Evolutionary conservation across 2,329 filamentous ascomycete genomes (phyloP).

Genomic region (Clarireedia homoeocarpa): DNA sequence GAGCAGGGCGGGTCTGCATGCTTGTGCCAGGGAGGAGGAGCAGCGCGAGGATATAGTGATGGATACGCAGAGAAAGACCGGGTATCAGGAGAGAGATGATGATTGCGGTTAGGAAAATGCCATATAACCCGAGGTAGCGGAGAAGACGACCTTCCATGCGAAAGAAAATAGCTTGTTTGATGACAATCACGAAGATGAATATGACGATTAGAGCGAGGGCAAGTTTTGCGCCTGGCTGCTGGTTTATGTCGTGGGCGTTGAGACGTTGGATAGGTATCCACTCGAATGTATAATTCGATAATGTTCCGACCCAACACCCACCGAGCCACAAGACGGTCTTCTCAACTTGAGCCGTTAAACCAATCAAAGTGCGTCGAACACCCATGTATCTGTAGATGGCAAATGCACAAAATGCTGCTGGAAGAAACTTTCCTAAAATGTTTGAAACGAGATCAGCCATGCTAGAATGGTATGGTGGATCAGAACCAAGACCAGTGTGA

Average conservation of each 20-base stretch:
- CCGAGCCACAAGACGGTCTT: conserved; percentile 89
- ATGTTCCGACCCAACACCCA: conserved; percentile 78
- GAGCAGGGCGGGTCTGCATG: conserved; percentile 75
- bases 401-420: conserved; percentile 78
- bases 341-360: conserved; percentile 75
- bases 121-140: conserved; percentile 71
- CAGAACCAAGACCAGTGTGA: conserved; percentile 83
- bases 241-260: conserved; percentile 80
- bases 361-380: conserved; percentile 60
- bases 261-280: conserved; percentile 89
- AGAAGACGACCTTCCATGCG: conserved; percentile 76
- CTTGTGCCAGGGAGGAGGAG: conserved; percentile 81
- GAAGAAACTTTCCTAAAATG: conserved; percentile 73
- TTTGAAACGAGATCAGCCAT: conserved; percentile 68
- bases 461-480: conserved; percentile 64
- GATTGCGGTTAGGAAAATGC: conserved; percentile 57
- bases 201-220: conserved; percentile 74
- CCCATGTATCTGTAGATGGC: conserved; percentile 82
- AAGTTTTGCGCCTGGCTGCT: conserved; percentile 81
- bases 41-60: conserved; percentile 89
- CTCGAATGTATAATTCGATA: conserved; percentile 93
- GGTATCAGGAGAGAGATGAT: conserved; percentile 66
- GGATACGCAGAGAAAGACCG: conserved; percentile 74
- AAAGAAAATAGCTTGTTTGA: conserved; percentile 77
- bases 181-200: conserved; percentile 57